Percentiles rank a stretch among this genome's conserved stretches.
phyloP scores from a whole-genome alignment of 768 basidiomycete species.

The Xerocomus potaroensis region DNA sequence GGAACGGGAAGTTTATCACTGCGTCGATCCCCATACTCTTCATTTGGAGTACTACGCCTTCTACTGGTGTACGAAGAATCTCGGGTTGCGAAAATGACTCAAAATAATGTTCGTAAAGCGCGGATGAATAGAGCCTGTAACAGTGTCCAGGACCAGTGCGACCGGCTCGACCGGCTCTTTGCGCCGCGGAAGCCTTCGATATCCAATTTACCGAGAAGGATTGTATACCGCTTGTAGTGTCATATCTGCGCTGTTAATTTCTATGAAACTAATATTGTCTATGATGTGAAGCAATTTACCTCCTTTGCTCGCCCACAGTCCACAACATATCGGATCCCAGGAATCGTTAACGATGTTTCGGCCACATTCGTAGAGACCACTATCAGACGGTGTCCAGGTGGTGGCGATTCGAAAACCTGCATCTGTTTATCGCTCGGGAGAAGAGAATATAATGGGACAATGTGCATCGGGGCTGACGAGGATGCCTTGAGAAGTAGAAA shows the following conservation, averaged over 20 bases:
- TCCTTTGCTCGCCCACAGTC: conserved; percentile 96
- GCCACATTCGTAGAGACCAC: conserved; percentile 96
- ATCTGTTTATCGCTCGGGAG: conserved; percentile 93
- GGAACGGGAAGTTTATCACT: conserved; percentile 97
- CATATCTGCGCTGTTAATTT: conserved; percentile 67
- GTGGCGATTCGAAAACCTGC: conserved; percentile 85
- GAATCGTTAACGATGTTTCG: conserved; percentile 95
- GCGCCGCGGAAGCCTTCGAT: conserved; percentile 91
- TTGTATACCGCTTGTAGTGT: conserved; percentile 77
- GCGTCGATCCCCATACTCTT: conserved; percentile 98
- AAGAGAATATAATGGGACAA: conserved; percentile 91
- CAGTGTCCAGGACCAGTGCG: conserved; percentile 98
- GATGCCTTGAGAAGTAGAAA: neutral
- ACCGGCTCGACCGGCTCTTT: conserved; percentile 94
- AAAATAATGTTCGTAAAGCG: conserved; percentile 91
- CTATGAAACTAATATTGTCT: neutral
- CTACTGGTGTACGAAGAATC: conserved; percentile 93
- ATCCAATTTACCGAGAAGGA: conserved; percentile 91
- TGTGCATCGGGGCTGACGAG: conserved; percentile 79
- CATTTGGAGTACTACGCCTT: conserved; percentile 96
- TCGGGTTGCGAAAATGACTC: conserved; percentile 85
- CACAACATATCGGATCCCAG: conserved; percentile 96
- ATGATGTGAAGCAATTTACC: conserved; percentile 36
- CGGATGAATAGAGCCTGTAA: conserved; percentile 94
- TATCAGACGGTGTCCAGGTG: conserved; percentile 76